Evolutionary conservation across 306 rosid species (phyloP).

Genomic region (Cyamopsis tetragonoloba): DNA sequence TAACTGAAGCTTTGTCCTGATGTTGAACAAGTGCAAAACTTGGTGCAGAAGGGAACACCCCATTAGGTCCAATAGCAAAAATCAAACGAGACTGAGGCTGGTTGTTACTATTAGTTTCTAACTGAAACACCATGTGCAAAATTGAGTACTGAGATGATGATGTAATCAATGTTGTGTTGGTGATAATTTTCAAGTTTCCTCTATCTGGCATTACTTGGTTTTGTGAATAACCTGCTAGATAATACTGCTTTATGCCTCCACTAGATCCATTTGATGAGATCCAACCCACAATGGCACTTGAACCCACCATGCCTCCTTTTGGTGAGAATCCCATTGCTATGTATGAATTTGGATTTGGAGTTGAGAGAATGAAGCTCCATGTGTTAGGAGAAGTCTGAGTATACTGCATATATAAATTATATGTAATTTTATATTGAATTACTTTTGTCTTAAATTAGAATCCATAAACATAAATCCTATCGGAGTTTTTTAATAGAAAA

Average conservation of each 20-base stretch:
- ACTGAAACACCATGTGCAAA: constrained; percentile 52
- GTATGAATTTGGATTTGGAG: constrained; percentile 47
- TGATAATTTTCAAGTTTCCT: constrained; percentile 46
- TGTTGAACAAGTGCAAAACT: constrained; percentile 43
- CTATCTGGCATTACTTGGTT: constrained; percentile 41
- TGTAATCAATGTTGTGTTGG: constrained; percentile 44
- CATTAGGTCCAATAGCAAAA: constrained; percentile 51
- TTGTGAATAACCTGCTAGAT: constrained; percentile 49
- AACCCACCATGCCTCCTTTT: constrained; percentile 61
- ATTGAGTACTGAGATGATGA: constrained; percentile 44
- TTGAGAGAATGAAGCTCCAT: constrained; percentile 76
- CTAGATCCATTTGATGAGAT: constrained; percentile 31
- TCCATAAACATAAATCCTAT: neutral
- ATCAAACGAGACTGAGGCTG: constrained; percentile 40
- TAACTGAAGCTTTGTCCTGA: constrained; percentile 39
- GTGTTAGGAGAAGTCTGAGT: constrained; percentile 33
- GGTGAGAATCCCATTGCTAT: constrained; percentile 72
- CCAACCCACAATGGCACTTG: constrained; percentile 89
- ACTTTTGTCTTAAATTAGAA: neutral
- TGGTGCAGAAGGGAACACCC: constrained; percentile 47
- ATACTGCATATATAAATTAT: constrained; percentile 40
- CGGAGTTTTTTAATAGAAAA: no score
- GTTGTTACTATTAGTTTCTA: constrained; percentile 32
- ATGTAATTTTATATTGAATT: no score
- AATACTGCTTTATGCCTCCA: constrained; percentile 46